A percentile compares a stretch with the other conserved stretches of the same genome.
Conservation (phyloP, 371 early-diverging fungal species). For the Mortierella sp. region DNA sequence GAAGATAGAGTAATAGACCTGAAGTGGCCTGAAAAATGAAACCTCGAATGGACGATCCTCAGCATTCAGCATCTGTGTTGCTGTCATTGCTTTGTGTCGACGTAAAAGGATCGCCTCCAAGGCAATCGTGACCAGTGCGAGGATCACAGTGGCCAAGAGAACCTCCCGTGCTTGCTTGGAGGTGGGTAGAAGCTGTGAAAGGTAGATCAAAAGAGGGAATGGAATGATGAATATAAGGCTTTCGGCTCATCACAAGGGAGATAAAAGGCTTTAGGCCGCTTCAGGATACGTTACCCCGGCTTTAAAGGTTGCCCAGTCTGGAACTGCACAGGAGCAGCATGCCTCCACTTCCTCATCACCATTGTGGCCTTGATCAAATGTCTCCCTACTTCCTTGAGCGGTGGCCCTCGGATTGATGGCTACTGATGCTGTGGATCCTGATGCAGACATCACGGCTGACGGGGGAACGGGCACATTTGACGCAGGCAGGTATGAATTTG, state of each 20-base stretch:
- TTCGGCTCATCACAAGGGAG: not conserved
- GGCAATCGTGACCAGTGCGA: constrained; percentile 26
- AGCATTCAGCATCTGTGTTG: not conserved
- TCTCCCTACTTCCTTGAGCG: too few relatives aligned
- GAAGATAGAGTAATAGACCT: constrained; percentile 32
- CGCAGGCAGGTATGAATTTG: too few relatives aligned
- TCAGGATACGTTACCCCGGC: constrained; percentile 19
- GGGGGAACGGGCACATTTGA: too few relatives aligned
- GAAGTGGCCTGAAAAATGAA: constrained; percentile 31
- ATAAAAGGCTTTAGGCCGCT: not conserved
- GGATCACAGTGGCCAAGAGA: constrained; percentile 19
- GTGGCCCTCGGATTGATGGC: too few relatives aligned
- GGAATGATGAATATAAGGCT: not conserved
- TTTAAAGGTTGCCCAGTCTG: constrained; percentile 32
- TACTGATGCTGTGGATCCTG: too few relatives aligned
- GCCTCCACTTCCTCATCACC: constrained; percentile 1
- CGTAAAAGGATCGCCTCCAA: constrained; percentile 31
- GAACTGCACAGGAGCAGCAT: constrained; percentile 5
- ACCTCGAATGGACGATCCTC: constrained; percentile 29
- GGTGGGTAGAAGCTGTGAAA: constrained; percentile 27
- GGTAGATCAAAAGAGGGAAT: not conserved
- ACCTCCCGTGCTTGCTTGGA: constrained; percentile 34
- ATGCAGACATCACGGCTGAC: too few relatives aligned
- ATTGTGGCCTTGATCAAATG: not conserved
- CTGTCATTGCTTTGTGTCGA: constrained; percentile 19